Evolutionary conservation across 2,329 filamentous ascomycete species (phyloP).

Genomic region (Chlorencoelia australis): DNA sequence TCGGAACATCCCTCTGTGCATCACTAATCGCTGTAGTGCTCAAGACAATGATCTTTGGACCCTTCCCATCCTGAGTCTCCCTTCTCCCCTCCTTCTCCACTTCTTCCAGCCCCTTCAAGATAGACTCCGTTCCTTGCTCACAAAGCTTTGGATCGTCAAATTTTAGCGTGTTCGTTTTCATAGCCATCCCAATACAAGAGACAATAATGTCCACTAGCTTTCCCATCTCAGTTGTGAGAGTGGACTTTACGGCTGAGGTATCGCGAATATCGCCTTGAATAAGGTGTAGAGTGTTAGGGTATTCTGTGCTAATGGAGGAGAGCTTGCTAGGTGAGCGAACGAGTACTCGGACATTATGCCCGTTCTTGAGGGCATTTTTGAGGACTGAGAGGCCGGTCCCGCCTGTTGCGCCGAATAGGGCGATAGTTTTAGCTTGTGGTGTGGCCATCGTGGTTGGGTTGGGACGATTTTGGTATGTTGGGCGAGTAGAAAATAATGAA

Average conservation of each 20-base stretch:
- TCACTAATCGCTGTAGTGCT: conserved; percentile 35
- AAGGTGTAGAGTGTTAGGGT: neutral
- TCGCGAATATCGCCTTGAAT: neutral
- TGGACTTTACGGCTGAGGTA: neutral
- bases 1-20: conserved; percentile 33
- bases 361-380: neutral
- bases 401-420: neutral
- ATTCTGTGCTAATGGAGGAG: neutral
- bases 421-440: too few species aligned
- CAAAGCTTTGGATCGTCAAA: neutral
- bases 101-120: neutral
- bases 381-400: neutral
- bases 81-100: too few species aligned
- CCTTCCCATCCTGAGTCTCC: too few species aligned
- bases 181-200: neutral
- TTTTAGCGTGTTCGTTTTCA: neutral
- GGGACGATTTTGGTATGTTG: too few species aligned
- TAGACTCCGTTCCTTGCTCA: neutral
- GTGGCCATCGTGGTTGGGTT: too few species aligned
- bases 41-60: conserved; percentile 31
- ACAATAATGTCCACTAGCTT: neutral
- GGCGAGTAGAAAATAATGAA: too few species aligned
- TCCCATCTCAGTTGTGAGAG: neutral
- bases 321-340: neutral
- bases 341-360: neutral